Base-by-base conservation (phyloP, 768 basidiomycete genomes). In the Agaricus sinodeliciosus region DNA sequence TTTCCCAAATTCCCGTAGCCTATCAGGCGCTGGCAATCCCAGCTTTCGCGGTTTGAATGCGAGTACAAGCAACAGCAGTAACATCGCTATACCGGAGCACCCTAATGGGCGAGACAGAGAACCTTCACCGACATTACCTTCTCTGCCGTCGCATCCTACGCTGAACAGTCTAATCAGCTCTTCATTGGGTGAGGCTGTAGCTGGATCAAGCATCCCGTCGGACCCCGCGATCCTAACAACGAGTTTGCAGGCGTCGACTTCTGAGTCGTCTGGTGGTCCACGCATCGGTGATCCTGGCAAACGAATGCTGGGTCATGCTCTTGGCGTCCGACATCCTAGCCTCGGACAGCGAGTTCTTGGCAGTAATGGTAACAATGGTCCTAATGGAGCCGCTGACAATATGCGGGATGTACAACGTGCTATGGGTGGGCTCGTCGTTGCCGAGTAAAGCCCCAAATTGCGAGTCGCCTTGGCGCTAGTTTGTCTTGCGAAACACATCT, bases 241-340 rank as follows among this genome's bases (percentile, higher is more conserved):
- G 19, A 79, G 79, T 61, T 63, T 79, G 58, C 77, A 78, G 43
- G 75, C 31, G 51, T 52, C 40, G 52, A 65, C 62, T n/a, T 60
- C 59, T 37, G 66, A 67, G 40, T 49, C 62, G 9, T 53, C 63
- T n/a, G 65, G 69, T 28, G 84, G 82, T n/a, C 89, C 89, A 18
- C 79, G 85, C 62, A 90, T 93, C 60, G 90, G 90, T 34, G 88
- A 93, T 67, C 87, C 90, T 28, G 90, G 87, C 37, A 90, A 89
- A 72, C 76, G 90, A 62, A 93, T 93, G 90, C 75, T 93, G 19
- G 91, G 89, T 39, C 85, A 85, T 49, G 90, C 90, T 28, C 72
- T 93, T 52, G 91, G 90, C 42, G 78, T 92, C 55, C 78, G 90
- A 68, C 89, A 90, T 68, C 90, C 90, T 27, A 76, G 77, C 36